phyloP scores from a whole-genome alignment of 495 filamentous ascomycete genomes.

The Aspergillus kassunensis region DNA sequence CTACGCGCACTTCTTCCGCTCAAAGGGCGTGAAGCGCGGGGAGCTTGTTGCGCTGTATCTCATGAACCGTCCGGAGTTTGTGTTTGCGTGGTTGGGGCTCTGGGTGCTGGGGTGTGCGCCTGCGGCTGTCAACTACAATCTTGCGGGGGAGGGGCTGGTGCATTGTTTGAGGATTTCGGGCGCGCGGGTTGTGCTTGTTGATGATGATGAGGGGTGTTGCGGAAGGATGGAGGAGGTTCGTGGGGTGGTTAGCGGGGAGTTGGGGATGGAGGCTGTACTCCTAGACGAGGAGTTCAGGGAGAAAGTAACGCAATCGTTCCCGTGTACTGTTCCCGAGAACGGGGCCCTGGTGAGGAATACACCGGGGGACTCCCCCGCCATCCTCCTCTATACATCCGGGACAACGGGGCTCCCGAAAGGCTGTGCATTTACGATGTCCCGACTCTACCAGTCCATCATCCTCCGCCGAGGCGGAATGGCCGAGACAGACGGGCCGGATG shows the following conservation, averaged over 20 bases:
- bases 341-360: constrained; percentile 42
- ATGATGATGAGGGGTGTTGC: constrained; percentile 53
- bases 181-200: constrained; percentile 60
- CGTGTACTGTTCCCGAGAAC: constrained; percentile 45
- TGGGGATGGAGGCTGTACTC: constrained; percentile 52
- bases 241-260: constrained; percentile 42
- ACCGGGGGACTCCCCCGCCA: constrained; percentile 47
- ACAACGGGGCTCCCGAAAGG: constrained; percentile 67
- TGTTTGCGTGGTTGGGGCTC: constrained; percentile 58
- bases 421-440: constrained; percentile 47
- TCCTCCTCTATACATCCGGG: constrained; percentile 67
- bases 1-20: constrained; percentile 62
- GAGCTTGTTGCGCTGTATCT: constrained; percentile 68
- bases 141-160: constrained; percentile 59
- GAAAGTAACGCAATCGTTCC: constrained; percentile 45
- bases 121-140: constrained; percentile 70
- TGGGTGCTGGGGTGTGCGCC: constrained; percentile 64
- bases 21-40: constrained; percentile 56
- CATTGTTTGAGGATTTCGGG: constrained; percentile 64
- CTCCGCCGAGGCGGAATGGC: constrained; percentile 24
- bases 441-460: constrained; percentile 27
- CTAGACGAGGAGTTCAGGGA: constrained; percentile 44
- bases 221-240: constrained; percentile 56
- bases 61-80: constrained; percentile 64
- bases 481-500: constrained; percentile 36